A percentile compares a stretch with the other conserved stretches of the same genome.
Evolutionary conservation across 2,329 filamentous ascomycete species (phyloP).

Genomic region (Penicillium verrucosum): DNA sequence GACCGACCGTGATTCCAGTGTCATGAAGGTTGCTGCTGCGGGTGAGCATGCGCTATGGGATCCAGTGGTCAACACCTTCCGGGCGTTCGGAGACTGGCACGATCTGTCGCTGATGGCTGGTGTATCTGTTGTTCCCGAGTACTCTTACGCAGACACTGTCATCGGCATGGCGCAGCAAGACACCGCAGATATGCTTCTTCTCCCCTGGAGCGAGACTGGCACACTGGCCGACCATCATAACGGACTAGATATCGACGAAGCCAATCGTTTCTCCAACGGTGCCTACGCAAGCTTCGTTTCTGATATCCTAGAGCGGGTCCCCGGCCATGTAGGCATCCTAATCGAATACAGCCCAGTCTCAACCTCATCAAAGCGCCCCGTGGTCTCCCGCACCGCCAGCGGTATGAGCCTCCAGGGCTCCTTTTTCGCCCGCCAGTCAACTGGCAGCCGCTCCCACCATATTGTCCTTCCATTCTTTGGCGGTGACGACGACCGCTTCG

Average conservation of each 20-base stretch:
- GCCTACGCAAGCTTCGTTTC: slow-evolving; percentile 73
- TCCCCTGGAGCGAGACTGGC: slow-evolving; percentile 87
- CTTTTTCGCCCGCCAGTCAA: slow-evolving; percentile 55
- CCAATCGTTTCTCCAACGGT: slow-evolving; percentile 56
- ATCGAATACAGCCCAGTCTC: slow-evolving; percentile 68
- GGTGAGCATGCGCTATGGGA: slow-evolving; percentile 71
- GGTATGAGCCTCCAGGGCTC: slow-evolving; percentile 59
- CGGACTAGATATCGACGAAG: slow-evolving; percentile 51
- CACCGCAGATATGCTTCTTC: slow-evolving; percentile 68
- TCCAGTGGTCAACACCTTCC: slow-evolving; percentile 86
- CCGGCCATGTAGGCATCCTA: slow-evolving; percentile 71
- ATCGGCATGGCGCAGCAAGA: slow-evolving; percentile 67
- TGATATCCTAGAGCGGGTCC: slow-evolving; percentile 60
- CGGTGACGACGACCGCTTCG: slow-evolving; percentile 74
- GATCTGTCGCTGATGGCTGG: slow-evolving; percentile 79
- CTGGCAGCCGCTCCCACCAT: slow-evolving; percentile 69
- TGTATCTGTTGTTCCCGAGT: slow-evolving; percentile 73
- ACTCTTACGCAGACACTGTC: slow-evolving; percentile 75
- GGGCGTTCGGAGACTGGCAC: slow-evolving; percentile 79
- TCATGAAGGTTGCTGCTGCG: slow-evolving; percentile 86
- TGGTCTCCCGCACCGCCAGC: slow-evolving; percentile 48
- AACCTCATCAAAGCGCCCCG: slow-evolving; percentile 24
- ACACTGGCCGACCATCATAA: slow-evolving; percentile 65
- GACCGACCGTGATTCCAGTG: slow-evolving; percentile 87
- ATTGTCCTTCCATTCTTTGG: slow-evolving; percentile 87